Conservation (phyloP, 2,329 filamentous ascomycete species). For the Penicillium palitans region DNA sequence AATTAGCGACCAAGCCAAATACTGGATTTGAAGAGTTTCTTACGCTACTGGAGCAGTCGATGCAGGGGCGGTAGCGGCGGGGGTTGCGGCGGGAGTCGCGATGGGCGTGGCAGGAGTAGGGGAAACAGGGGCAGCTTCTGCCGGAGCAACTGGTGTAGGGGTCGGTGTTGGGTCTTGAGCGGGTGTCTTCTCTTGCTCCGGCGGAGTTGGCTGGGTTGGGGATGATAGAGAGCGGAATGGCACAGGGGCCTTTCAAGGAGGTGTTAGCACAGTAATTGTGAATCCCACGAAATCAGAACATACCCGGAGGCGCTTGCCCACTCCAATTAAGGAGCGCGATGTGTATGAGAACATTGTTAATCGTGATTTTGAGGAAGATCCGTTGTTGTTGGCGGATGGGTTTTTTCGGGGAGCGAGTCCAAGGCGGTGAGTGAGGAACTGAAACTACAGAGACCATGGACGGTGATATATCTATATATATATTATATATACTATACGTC, state of each 20-base stretch:
- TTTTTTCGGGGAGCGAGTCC: conserved; percentile 22
- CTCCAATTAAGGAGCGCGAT: conserved; percentile 25
- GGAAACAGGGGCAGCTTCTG: neutral
- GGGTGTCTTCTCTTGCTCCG: conserved; percentile 15
- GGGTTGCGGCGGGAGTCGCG: neutral
- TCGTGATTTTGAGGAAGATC: conserved; percentile 6
- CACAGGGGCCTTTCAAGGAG: conserved; percentile 15
- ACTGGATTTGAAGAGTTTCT: neutral
- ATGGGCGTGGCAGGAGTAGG: neutral
- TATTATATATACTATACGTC: neutral
- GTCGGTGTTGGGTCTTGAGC: conserved; percentile 3
- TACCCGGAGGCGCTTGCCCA: conserved; percentile 26
- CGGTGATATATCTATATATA: neutral
- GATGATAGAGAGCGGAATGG: conserved; percentile 25
- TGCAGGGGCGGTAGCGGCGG: neutral
- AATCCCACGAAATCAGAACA: neutral
- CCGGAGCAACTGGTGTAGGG: neutral
- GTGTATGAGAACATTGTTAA: conserved; percentile 28
- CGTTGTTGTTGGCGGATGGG: conserved; percentile 18
- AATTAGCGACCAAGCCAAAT: conserved; percentile 4
- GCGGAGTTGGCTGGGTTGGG: conserved; percentile 20
- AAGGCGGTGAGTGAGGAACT: conserved; percentile 7
- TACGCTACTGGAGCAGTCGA: conserved; percentile 13
- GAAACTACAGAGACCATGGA: neutral
- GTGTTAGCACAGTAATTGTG: neutral